phyloP scores from a whole-genome alignment of 768 basidiomycete species.

The Candolleomyces eurysporus region DNA sequence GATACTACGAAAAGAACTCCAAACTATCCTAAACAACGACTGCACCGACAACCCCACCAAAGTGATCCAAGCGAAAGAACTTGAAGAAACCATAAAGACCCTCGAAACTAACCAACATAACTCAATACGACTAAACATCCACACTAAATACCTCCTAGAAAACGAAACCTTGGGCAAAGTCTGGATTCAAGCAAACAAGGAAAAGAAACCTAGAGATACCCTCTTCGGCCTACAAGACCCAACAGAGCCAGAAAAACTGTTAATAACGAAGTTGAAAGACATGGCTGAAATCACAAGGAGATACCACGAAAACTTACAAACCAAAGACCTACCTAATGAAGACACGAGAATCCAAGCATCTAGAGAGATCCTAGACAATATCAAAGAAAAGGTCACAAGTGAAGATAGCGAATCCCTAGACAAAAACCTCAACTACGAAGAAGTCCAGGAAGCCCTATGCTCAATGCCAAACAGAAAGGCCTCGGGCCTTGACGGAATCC shows the following conservation, averaged over 20 bases:
- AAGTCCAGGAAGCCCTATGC: background rate
- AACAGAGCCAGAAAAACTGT: background rate
- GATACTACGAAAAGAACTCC: no score
- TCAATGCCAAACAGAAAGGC: slow-evolving; percentile 12
- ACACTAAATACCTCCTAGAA: background rate
- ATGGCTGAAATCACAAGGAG: background rate
- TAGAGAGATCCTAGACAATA: background rate
- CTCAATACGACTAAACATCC: background rate
- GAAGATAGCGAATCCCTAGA: background rate
- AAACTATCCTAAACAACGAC: no score
- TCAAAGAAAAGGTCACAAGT: background rate
- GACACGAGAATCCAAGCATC: background rate
- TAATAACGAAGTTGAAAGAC: background rate
- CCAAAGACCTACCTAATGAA: background rate
- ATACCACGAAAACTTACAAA: background rate
- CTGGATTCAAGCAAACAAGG: background rate
- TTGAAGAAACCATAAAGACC: no score
- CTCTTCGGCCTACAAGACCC: background rate
- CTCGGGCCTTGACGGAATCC: slow-evolving; percentile 17
- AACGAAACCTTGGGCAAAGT: background rate
- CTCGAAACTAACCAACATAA: no score
- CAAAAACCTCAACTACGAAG: background rate
- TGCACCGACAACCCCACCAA: no score
- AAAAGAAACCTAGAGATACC: background rate
- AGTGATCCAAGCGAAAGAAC: no score